These are phyloP conservation scores for Penicillium polonicum DNA, from an alignment of 2,329 filamentous ascomycete genomes.

Conservation along the genomic window DNA sequence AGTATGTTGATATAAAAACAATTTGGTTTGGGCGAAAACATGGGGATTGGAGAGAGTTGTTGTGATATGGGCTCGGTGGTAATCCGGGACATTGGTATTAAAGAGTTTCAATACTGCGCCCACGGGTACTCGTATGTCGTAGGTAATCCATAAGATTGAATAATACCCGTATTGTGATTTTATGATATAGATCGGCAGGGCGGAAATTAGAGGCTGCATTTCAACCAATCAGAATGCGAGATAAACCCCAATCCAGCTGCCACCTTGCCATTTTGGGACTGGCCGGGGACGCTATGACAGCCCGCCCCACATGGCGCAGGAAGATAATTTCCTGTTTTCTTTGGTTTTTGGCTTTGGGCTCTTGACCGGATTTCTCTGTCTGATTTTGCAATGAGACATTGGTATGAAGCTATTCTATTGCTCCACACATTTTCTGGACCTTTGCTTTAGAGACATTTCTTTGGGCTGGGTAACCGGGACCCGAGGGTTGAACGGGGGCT, in stretches of 20 bases:
- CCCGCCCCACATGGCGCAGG: slow-evolving; percentile 16
- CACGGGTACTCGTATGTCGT: neutral
- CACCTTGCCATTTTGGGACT: slow-evolving; percentile 13
- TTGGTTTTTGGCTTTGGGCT: neutral
- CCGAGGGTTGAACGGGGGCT: neutral
- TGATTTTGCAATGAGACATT: slow-evolving; percentile 1
- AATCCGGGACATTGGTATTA: neutral
- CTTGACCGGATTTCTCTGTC: neutral
- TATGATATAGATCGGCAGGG: slow-evolving; percentile 20
- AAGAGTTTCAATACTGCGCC: neutral
- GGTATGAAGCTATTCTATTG: neutral
- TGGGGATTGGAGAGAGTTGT: neutral
- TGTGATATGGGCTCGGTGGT: neutral
- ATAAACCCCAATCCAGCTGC: neutral
- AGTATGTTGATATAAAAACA: neutral
- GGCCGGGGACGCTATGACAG: slow-evolving; percentile 6
- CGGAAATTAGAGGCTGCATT: slow-evolving; percentile 19
- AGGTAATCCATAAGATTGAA: neutral
- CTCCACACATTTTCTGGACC: neutral
- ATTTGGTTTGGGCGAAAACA: neutral
- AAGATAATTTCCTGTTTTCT: slow-evolving; percentile 14
- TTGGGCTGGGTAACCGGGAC: neutral
- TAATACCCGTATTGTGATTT: slow-evolving; percentile 1
- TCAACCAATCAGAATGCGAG: neutral
- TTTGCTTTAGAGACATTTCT: neutral